phyloP scores from a whole-genome alignment of 345 rosid species.

The Turritis glabra region DNA sequence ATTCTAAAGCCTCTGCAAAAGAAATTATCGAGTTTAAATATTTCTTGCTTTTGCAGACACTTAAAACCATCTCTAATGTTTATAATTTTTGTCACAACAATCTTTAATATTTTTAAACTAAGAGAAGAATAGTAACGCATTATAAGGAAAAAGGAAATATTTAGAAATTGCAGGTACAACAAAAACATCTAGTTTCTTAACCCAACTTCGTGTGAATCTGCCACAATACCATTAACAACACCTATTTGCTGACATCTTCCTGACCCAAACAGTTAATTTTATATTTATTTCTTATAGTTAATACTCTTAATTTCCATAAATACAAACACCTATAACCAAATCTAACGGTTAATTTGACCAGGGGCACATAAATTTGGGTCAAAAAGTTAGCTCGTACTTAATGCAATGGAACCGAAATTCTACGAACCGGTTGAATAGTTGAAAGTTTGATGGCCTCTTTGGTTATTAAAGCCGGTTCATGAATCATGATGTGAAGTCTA shows the following conservation, averaged over 20 bases:
- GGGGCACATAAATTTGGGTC: background rate
- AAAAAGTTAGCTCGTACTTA: conserved; percentile 30
- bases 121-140: too few species aligned
- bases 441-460: conserved; percentile 34
- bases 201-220: background rate
- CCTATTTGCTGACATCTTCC: conserved; percentile 11
- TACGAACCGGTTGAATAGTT: conserved; percentile 14
- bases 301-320: conserved; percentile 14
- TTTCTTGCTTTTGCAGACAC: too few species aligned
- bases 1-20: too few species aligned
- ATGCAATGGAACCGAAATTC: conserved; percentile 32
- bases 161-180: background rate
- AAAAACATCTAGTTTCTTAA: conserved; percentile 12
- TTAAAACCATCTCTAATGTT: too few species aligned
- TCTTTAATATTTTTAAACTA: too few species aligned
- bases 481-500: background rate
- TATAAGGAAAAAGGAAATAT: background rate
- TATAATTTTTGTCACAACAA: too few species aligned
- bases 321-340: conserved; percentile 22
- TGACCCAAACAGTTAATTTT: conserved; percentile 1
- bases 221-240: background rate
- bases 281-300: conserved; percentile 1
- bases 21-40: too few species aligned
- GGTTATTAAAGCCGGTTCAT: background rate
- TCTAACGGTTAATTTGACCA: conserved; percentile 23